phyloP scores from a whole-genome alignment of 2,329 filamentous ascomycete genomes.

The Zopfia rhizophila region DNA sequence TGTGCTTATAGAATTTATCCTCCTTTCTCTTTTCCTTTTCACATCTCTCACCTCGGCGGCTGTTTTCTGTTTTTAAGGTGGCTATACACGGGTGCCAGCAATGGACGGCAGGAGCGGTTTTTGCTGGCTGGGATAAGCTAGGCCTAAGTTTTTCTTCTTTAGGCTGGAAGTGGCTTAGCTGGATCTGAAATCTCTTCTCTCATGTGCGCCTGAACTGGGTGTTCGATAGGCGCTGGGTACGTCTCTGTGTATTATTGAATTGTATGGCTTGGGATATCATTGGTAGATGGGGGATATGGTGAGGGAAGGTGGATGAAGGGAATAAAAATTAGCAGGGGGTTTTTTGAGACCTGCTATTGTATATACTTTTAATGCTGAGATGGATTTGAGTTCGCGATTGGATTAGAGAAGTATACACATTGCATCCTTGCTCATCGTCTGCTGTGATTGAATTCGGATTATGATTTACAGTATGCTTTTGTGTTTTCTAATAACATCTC shows the following conservation, averaged over 20 bases:
- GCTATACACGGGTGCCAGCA: conserved; percentile 35
- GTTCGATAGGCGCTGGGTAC: conserved; percentile 33
- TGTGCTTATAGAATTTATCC: conserved; percentile 31
- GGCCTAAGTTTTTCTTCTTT: conserved; percentile 26
- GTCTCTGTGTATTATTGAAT: conserved; percentile 35
- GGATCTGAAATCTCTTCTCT: conserved; percentile 29
- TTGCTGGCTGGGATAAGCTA: conserved; percentile 30
- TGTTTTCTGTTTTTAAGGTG: conserved; percentile 18
- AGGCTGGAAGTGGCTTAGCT: conserved; percentile 34
- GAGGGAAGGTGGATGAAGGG: neutral
- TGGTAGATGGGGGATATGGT: conserved; percentile 14
- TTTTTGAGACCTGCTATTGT: conserved; percentile 22
- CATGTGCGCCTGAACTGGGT: conserved; percentile 23
- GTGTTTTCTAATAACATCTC: neutral
- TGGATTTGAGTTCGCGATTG: conserved; percentile 17
- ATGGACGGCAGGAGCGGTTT: conserved; percentile 27
- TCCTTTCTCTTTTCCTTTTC: conserved; percentile 15
- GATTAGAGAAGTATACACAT: too few species aligned
- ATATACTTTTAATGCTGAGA: conserved; percentile 41
- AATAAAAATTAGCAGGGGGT: conserved; percentile 26
- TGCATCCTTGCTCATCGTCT: too few species aligned
- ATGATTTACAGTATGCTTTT: neutral
- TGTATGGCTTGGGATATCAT: conserved; percentile 23
- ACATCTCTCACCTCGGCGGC: conserved; percentile 6
- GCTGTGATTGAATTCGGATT: conserved; percentile 17